Conservation (phyloP, 176 grass and related monocot genomes). For the barley (Hordeum vulgare) region MorexV3_pseudomolecules_assembly NC_058520.1:24688778-24689277, state of each 20-base stretch:
- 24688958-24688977: neutral
- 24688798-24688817: neutral
- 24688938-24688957: neutral
- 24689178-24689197: neutral
- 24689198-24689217: neutral
- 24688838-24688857: neutral
- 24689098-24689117: no score
- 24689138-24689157: neutral
- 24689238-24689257: neutral
- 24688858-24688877: neutral
- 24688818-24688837: neutral
- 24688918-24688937: neutral
- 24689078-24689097: no score
- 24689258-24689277: no score
- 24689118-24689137: neutral
- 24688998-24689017: neutral
- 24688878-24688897: neutral
- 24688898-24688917: neutral
- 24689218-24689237: neutral
- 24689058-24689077: no score
- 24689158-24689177: no score
- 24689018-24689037: neutral
- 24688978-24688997: neutral
- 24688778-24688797: slow-evolving; percentile 2
- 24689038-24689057: neutral